Evolutionary conservation across 805 yeast species (phyloP).

Genomic region (Lachancea kluyveri): DNA sequence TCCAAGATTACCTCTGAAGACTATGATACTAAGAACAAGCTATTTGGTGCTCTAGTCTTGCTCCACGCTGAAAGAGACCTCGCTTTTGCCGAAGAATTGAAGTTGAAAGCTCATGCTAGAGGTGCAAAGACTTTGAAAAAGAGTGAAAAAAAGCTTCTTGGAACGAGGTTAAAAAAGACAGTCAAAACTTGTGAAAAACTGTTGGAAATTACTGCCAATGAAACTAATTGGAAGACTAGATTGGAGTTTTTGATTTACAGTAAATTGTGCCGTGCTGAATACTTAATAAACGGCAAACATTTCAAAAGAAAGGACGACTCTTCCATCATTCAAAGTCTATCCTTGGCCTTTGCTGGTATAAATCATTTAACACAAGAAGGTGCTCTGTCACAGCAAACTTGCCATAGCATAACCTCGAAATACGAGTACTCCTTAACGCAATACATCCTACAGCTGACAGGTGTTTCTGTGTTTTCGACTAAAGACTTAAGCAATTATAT

Average conservation of each 20-base stretch:
- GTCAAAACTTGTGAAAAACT: constrained; percentile 39
- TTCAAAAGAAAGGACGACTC: constrained; percentile 18
- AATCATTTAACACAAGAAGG: too few relatives aligned
- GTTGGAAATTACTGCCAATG: constrained; percentile 35
- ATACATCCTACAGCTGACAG: too few relatives aligned
- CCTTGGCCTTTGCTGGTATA: constrained; percentile 23
- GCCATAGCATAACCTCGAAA: constrained; percentile 18
- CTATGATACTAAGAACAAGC: constrained; percentile 42
- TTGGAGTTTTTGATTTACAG: constrained; percentile 36
- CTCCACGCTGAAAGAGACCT: constrained; percentile 70
- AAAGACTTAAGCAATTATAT: constrained; percentile 22
- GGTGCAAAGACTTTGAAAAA: constrained; percentile 25
- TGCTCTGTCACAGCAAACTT: constrained; percentile 11
- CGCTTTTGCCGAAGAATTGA: constrained; percentile 25
- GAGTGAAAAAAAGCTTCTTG: constrained; percentile 40
- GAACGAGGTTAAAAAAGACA: constrained; percentile 65
- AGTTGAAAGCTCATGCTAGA: constrained; percentile 26
- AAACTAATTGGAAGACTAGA: constrained; percentile 31
- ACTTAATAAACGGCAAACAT: constrained; percentile 22
- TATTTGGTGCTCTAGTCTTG: constrained; percentile 53
- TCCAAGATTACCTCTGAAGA: constrained; percentile 42
- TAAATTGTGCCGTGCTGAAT: constrained; percentile 47
- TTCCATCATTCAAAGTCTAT: constrained; percentile 18
- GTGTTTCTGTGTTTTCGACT: constrained; percentile 16
- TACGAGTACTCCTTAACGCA: constrained; percentile 27